phyloP scores from a whole-genome alignment of 257 asterid species.

The Henckelia pumila region DNA sequence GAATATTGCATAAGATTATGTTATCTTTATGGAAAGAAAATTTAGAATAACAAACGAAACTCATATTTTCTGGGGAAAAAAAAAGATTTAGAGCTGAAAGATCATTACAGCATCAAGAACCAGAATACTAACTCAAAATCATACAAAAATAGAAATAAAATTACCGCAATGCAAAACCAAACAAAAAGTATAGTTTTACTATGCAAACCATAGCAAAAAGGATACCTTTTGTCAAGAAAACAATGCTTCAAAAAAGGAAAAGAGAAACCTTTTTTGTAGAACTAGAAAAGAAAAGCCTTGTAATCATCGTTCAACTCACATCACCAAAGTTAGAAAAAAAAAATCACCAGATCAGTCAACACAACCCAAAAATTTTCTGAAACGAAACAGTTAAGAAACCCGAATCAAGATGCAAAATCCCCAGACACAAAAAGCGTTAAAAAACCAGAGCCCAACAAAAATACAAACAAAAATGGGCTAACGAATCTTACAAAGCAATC shows the following conservation, averaged over 20 bases:
- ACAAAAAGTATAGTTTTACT: not conserved
- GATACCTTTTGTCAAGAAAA: not conserved
- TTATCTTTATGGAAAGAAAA: not conserved
- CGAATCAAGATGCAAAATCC: not conserved
- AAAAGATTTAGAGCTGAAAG: not conserved
- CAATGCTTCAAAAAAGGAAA: not conserved
- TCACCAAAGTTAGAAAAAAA: no score
- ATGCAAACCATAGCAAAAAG: not conserved
- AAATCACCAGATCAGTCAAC: no score
- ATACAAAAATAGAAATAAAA: not conserved
- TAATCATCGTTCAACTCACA: no score
- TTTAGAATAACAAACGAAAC: not conserved
- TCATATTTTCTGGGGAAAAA: not conserved
- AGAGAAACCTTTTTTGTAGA: no score
- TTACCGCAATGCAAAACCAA: no score
- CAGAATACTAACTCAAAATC: not conserved
- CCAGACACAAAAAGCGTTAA: not conserved
- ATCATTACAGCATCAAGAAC: not conserved
- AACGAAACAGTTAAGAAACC: not conserved
- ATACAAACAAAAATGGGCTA: not conserved
- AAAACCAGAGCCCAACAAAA: not conserved
- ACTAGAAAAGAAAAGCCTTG: no score
- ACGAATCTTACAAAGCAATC: constrained; percentile 42
- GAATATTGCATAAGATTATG: not conserved
- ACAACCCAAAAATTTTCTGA: no score